These are phyloP conservation scores for Fusarium chaquense DNA, from an alignment of 2,329 filamentous ascomycete species.

Conservation along the genomic window DNA sequence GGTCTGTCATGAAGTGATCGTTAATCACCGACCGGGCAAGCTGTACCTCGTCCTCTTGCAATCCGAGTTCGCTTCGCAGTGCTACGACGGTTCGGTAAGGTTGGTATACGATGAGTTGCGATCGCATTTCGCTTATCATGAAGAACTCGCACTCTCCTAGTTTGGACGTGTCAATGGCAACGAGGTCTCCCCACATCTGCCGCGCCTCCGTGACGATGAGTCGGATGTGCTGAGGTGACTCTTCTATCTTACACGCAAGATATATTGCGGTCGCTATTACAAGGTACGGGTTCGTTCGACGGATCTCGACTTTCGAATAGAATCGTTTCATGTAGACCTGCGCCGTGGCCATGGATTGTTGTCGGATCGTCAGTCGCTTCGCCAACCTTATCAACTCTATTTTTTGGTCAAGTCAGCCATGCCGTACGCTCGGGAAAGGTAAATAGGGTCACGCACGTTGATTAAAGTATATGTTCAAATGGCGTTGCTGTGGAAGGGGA, in stretches of 20 bases:
- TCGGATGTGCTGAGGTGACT: slow-evolving; percentile 95
- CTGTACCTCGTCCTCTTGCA: slow-evolving; percentile 82
- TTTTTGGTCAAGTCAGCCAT: slow-evolving; percentile 5
- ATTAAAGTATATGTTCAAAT: slow-evolving; percentile 92
- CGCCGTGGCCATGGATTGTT: slow-evolving; percentile 93
- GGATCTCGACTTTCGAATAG: slow-evolving; percentile 90
- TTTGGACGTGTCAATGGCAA: slow-evolving; percentile 81
- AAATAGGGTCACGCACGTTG: slow-evolving; percentile 71
- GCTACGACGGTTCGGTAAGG: slow-evolving; percentile 85
- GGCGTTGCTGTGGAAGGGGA: slow-evolving; percentile 82
- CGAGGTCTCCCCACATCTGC: slow-evolving; percentile 84
- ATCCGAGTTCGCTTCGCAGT: slow-evolving; percentile 74
- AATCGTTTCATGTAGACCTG: slow-evolving; percentile 96
- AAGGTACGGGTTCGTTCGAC: slow-evolving; percentile 92
- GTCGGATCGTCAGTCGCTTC: slow-evolving; percentile 84
- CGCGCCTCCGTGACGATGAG: slow-evolving; percentile 89
- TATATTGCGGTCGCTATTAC: slow-evolving; percentile 95
- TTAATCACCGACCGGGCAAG: slow-evolving; percentile 88
- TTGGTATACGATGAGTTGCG: slow-evolving; percentile 89
- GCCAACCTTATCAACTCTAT: slow-evolving; percentile 84
- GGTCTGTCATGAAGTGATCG: slow-evolving; percentile 91
- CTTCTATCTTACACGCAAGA: slow-evolving; percentile 97
- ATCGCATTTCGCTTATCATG: slow-evolving; percentile 90
- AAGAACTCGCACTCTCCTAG: slow-evolving; percentile 95
- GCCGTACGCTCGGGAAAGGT: neutral